Conservation (phyloP, 106 monocot species). For the Dendrobium huoshanense region DNA sequence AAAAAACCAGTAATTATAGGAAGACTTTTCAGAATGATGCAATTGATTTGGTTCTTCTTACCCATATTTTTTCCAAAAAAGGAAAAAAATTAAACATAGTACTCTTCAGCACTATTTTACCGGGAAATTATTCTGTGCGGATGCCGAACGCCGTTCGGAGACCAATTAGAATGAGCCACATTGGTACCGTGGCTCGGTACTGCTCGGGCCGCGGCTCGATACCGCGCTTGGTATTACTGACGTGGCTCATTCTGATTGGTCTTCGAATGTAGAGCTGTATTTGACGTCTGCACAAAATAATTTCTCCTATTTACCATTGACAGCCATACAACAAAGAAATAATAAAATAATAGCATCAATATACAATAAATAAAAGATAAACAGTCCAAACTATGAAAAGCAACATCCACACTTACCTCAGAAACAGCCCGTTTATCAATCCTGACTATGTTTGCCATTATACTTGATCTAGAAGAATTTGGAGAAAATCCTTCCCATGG, state of each 20-base stretch:
- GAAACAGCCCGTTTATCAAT: constrained; percentile 25
- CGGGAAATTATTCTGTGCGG: no score
- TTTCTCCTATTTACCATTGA: background rate
- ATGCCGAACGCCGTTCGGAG: no score
- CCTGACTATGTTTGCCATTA: constrained; percentile 62
- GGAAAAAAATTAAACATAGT: background rate
- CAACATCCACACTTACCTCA: constrained; percentile 25
- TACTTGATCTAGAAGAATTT: constrained; percentile 83
- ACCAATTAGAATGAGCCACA: no score
- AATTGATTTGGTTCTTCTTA: background rate
- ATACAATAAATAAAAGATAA: background rate
- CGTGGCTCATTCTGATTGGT: no score
- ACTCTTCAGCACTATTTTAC: background rate
- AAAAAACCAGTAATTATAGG: no score
- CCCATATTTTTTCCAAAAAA: background rate
- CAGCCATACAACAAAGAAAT: background rate
- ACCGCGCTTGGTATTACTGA: no score
- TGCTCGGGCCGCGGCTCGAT: no score
- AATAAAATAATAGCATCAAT: background rate
- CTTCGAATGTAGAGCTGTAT: no score
- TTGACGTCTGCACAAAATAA: no score
- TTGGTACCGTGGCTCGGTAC: no score
- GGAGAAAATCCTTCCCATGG: constrained; percentile 98
- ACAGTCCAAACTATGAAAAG: background rate
- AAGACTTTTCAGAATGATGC: no score